Evolutionary conservation across 2,329 filamentous ascomycete species (phyloP).

Genomic region (Pyricularia sp.): DNA sequence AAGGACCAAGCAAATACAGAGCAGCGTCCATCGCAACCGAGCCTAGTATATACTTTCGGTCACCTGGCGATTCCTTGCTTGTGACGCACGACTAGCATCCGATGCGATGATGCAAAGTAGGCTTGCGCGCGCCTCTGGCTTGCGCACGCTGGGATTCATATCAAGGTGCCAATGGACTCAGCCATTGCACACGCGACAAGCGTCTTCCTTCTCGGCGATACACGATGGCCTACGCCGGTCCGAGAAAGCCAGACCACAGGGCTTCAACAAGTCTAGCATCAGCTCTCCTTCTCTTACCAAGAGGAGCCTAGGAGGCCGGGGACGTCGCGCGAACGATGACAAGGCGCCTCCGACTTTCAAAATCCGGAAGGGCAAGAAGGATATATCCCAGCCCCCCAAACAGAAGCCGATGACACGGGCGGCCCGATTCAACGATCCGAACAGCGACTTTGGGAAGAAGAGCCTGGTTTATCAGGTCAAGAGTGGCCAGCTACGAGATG

Average conservation of each 20-base stretch:
- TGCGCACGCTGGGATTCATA: neutral
- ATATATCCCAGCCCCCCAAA: slow-evolving; percentile 32
- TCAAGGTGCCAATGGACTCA: neutral
- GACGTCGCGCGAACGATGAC: slow-evolving; percentile 16
- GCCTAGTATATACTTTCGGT: neutral
- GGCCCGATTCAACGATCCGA: slow-evolving; percentile 42
- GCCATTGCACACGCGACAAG: neutral
- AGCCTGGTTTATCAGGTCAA: slow-evolving; percentile 48
- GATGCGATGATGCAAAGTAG: slow-evolving; percentile 4
- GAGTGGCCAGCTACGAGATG: slow-evolving; percentile 29
- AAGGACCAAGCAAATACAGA: too few species aligned
- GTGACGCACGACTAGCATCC: neutral
- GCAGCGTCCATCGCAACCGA: neutral
- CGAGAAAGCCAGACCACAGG: neutral
- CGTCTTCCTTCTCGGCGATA: slow-evolving; percentile 14
- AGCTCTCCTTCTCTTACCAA: neutral
- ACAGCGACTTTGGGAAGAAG: slow-evolving; percentile 39
- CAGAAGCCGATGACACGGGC: slow-evolving; percentile 34
- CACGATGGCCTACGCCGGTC: slow-evolving; percentile 12
- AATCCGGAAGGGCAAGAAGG: slow-evolving; percentile 40
- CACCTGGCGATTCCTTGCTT: neutral
- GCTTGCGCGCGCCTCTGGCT: neutral
- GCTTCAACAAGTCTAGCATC: neutral
- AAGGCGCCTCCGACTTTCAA: slow-evolving; percentile 19
- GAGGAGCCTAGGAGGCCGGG: neutral